phyloP scores from a whole-genome alignment of 805 yeast genomes.

The Scheffersomyces lignosus region DNA sequence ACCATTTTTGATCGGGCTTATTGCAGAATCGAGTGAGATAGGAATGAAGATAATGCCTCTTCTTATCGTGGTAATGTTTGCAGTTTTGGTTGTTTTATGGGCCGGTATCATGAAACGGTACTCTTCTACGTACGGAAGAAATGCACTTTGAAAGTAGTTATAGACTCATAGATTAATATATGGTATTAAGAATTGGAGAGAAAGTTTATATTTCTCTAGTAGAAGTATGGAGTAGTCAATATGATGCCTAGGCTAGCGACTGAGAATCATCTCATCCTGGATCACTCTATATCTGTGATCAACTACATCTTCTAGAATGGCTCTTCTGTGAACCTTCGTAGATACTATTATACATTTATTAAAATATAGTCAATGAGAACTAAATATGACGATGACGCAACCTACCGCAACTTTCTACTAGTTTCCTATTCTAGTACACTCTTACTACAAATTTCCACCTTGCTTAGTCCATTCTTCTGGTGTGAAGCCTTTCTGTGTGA shows the following conservation, averaged over 20 bases:
- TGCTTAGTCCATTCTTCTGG: conserved; percentile 75
- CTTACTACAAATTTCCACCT: conserved; percentile 25
- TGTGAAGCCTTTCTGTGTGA: conserved; percentile 88
- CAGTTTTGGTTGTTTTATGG: conserved; percentile 29
- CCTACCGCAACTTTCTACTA: too few relatives aligned
- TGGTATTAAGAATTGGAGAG: too few relatives aligned
- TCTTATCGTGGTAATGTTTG: conserved; percentile 25
- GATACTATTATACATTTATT: too few relatives aligned
- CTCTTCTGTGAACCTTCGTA: too few relatives aligned
- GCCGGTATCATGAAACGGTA: conserved; percentile 13
- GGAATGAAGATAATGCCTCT: conserved; percentile 35
- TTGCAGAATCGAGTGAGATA: conserved; percentile 34
- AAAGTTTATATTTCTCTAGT: too few relatives aligned
- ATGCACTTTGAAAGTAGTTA: neutral
- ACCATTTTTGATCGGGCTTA: conserved; percentile 63
- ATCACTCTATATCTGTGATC: too few relatives aligned
- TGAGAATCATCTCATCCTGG: too few relatives aligned
- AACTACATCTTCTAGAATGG: too few relatives aligned
- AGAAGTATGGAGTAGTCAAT: too few relatives aligned
- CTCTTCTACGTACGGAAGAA: conserved; percentile 1
- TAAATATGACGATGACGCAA: too few relatives aligned
- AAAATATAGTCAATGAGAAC: neutral
- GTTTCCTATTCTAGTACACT: too few relatives aligned
- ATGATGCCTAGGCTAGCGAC: too few relatives aligned
- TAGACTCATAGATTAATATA: neutral